Base-by-base conservation (phyloP, 805 yeast species). In the Blastobotrys chiropterorum region DNA sequence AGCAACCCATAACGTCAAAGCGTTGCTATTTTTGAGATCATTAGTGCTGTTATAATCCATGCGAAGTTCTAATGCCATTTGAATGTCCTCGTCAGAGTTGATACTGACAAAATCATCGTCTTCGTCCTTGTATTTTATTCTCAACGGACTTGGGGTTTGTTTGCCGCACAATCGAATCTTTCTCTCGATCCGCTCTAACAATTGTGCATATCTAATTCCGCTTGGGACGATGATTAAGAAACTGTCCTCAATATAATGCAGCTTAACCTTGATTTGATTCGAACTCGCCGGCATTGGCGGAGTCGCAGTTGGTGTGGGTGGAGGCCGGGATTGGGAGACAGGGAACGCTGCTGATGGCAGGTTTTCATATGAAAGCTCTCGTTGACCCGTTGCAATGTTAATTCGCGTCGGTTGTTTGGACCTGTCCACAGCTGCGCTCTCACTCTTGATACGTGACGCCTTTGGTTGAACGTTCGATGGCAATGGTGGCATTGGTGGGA, bases 21-120 rank as follows among this genome's bases (percentile, higher is more conserved):
- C 17, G 42, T 39, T 53, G 54, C 20, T 43, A 26, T 11, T 26
- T 26, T 26, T 26, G 34, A 26, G 34, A 26, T 26, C 34, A 26
- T 26, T 38, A 42, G 44, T 21, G 16, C 41, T 51, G 16, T 45
- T 42, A n/a, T 52, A 49, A 38, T 52, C 56, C 22, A 47, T 51
- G 11, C 39, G 41, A 4, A 34, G 47, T 44, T 88, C 97, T 52
- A 84, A 77, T 1, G 96, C 97, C 65, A 90, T 81, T 26, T 67
- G 70, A 87, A 96, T 86, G 65, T 92, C 98, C 49, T 92, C 97
- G 56, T 85, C 85, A 31, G 89, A 80, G 58, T 83, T 86, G 68
- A 92, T 80, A 46, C 86, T 82, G 43, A 94, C 95, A 65, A 80
- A 85, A 66, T 94, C 99, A 15, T 95, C 97, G 65, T 94, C 99